Evolutionary conservation across 352 stramenopile species (phyloP).

Genomic region (Proteromonas lacertae): DNA sequence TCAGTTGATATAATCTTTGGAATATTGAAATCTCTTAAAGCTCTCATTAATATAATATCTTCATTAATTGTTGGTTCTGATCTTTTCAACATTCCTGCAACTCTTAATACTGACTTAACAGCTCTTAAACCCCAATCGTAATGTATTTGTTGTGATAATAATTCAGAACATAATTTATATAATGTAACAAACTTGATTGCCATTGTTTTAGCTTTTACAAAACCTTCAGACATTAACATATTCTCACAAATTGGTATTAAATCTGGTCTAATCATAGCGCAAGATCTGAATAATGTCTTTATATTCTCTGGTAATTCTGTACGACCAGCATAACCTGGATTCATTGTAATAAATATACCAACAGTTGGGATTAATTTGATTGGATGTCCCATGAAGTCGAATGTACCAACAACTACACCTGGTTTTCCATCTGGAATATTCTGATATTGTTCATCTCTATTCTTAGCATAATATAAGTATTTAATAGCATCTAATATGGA

Average conservation of each 20-base stretch:
- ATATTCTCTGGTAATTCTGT: slow-evolving; percentile 35
- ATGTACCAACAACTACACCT: slow-evolving; percentile 30
- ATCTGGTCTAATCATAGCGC: slow-evolving; percentile 59
- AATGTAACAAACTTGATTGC: slow-evolving; percentile 59
- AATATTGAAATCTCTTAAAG: slow-evolving; percentile 53
- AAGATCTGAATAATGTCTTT: slow-evolving; percentile 34
- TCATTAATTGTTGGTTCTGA: slow-evolving; percentile 40
- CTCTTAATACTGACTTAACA: slow-evolving; percentile 43
- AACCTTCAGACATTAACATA: slow-evolving; percentile 51
- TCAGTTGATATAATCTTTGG: slow-evolving; percentile 54
- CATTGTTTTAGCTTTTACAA: slow-evolving; percentile 40
- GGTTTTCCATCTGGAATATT: too few species aligned
- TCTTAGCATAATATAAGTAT: too few species aligned
- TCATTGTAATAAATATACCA: slow-evolving; percentile 71
- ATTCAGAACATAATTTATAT: slow-evolving; percentile 52
- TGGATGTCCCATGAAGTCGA: slow-evolving; percentile 52
- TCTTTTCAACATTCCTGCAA: slow-evolving; percentile 50
- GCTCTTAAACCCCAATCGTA: slow-evolving; percentile 57
- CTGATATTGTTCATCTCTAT: too few species aligned
- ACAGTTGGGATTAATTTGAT: slow-evolving; percentile 39
- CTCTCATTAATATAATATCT: slow-evolving; percentile 41
- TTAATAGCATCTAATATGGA: slow-evolving; percentile 50
- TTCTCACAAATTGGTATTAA: slow-evolving; percentile 68
- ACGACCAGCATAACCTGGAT: slow-evolving; percentile 48
- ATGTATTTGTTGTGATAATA: slow-evolving; percentile 51